Base-by-base conservation (phyloP, 805 yeast species). In the Metschnikowia drakensbergensis region DNA sequence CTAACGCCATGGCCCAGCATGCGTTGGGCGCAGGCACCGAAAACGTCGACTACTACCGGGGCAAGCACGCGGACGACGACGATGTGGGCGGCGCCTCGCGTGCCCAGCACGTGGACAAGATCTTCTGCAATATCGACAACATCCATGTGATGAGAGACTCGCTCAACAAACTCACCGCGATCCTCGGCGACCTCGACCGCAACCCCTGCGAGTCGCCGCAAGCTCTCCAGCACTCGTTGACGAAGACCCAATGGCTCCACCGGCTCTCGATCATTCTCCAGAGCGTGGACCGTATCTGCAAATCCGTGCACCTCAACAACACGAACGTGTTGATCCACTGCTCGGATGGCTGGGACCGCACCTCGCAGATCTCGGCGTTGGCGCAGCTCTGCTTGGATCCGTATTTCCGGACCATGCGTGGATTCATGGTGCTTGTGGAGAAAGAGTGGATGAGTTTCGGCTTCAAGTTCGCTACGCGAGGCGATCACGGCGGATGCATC, bases 21-120 rank as follows among this genome's bases (percentile, higher is more conserved):
- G 98, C 98, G 0, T 68, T 94, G 11, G 99, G 99, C 9, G 99
- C 97, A n/a, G 99, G 99, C 0, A 86, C 97, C 0, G 99, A 94
- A 62, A 85, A 80, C 55, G 87, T 90, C 76, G 97, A 92, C 49
- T 81, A 89, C 61, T 92, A 94, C 67, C 77, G 82, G 44, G 75
- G 71, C 1, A 55, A 48, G 31, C 35, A 40, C 8, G 29, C 50
- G n/a, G 45, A 27, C 8, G 45, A 42, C 5, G 37, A 42, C 10
- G 48, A 17, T 53, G 47, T 25, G 38, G 48, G 42, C 42, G 39
- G 50, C 43, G 44, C 45, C 31, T 49, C 45, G 10, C 34, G 43
- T 1, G 42, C 11, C 8, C 57, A 64, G 30, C 76, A 75, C 30
- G 78, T 76, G 13, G 84, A 85, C 52, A 84, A 89, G 61, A 75